Percentiles rank a stretch among this genome's conserved stretches.
phyloP scores from a whole-genome alignment of 257 asterid genomes.

The Salvia miltiorrhiza region DNA sequence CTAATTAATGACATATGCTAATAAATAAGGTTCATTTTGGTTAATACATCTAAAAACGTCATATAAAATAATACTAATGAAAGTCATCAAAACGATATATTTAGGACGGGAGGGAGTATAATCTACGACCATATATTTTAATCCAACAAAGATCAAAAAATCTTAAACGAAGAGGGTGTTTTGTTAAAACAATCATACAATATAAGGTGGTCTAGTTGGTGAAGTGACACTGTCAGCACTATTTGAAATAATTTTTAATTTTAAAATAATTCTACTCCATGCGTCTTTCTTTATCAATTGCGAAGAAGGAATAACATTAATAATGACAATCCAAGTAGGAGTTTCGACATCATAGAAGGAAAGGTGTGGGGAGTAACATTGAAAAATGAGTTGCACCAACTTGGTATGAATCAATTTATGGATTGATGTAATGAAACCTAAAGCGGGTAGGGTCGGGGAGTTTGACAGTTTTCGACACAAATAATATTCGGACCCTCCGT shows the following conservation, averaged over 20 bases:
- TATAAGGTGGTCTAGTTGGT: too few species aligned
- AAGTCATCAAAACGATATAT: too few species aligned
- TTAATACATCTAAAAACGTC: too few species aligned
- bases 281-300: background rate
- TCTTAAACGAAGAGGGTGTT: too few species aligned
- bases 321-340: slow-evolving; percentile 1
- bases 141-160: background rate
- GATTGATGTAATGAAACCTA: slow-evolving; percentile 25
- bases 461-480: slow-evolving; percentile 12
- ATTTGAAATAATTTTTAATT: too few species aligned
- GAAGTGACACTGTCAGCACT: background rate
- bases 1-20: too few species aligned
- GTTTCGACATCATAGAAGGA: slow-evolving; percentile 17
- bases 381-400: slow-evolving; percentile 26
- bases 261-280: too few species aligned
- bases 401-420: slow-evolving; percentile 17
- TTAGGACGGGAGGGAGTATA: too few species aligned
- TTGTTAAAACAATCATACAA: background rate
- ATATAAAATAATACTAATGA: too few species aligned
- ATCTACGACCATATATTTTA: too few species aligned
- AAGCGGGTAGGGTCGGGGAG: slow-evolving; percentile 28
- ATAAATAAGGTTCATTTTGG: too few species aligned
- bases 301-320: slow-evolving; percentile 1
- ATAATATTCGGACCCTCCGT: slow-evolving; percentile 30
- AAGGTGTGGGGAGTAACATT: background rate